These are phyloP conservation scores for Gracilaria domingensis DNA, from an alignment of 23 red algal species.

Conservation along the genomic window DNA sequence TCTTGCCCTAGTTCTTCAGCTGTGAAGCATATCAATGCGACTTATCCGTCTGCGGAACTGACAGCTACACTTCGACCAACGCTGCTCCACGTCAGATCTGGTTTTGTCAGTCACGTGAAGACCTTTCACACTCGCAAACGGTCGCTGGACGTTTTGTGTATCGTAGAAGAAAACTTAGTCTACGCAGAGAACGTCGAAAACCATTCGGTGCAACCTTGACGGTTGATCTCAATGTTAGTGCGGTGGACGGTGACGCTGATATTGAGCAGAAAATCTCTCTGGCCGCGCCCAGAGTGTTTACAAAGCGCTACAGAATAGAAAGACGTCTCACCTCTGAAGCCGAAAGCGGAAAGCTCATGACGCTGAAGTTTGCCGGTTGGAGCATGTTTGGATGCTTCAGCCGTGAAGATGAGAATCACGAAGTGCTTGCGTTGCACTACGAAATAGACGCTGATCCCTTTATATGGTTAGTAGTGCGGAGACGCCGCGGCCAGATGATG, in stretches of 20 bases:
- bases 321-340: background rate
- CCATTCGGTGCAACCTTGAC: conserved; percentile 66
- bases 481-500: conserved; percentile 46
- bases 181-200: conserved; percentile 78
- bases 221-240: conserved; percentile 36
- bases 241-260: conserved; percentile 23
- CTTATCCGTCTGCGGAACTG: conserved; percentile 61
- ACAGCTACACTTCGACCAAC: conserved; percentile 62
- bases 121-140: conserved; percentile 66
- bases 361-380: conserved; percentile 34
- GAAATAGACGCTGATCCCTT: conserved; percentile 65
- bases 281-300: conserved; percentile 19
- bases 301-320: conserved; percentile 69
- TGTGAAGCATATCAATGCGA: conserved; percentile 41
- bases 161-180: conserved; percentile 82
- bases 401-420: conserved; percentile 20
- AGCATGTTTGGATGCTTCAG: conserved; percentile 15
- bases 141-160: conserved; percentile 65
- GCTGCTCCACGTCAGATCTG: conserved; percentile 81
- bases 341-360: too few relatives aligned
- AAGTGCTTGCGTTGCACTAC: conserved; percentile 49
- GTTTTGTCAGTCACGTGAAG: conserved; percentile 79
- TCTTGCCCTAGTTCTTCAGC: conserved; percentile 30
- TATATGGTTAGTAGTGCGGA: conserved; percentile 57
- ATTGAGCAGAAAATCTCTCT: conserved; percentile 53